These are phyloP conservation scores for Dianthus caryophyllus DNA, from an alignment of 148 eudicot species.

Conservation along the genomic window DNA sequence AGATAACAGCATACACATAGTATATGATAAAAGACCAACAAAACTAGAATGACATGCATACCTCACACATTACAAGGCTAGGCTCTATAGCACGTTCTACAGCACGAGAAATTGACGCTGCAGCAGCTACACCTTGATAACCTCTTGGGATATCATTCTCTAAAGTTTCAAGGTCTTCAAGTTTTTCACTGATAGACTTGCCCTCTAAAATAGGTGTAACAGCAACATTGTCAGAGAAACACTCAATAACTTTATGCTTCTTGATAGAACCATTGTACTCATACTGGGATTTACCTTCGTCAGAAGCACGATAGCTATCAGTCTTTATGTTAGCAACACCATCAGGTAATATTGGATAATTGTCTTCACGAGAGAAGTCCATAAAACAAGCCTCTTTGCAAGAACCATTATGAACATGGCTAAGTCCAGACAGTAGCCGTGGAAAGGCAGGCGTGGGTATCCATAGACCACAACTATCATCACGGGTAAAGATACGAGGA, in stretches of 20 bases:
- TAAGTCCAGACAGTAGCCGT: conserved; percentile 34
- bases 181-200: conserved; percentile 44
- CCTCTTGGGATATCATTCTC: conserved; percentile 40
- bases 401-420: conserved; percentile 24
- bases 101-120: conserved; percentile 61
- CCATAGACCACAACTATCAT: conserved; percentile 86
- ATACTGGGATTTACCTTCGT: conserved; percentile 42
- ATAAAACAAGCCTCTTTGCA: conserved; percentile 36
- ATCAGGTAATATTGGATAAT: conserved; percentile 41
- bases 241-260: conserved; percentile 61
- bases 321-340: conserved; percentile 56
- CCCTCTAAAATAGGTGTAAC: conserved; percentile 42
- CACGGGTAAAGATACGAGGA: conserved; percentile 70
- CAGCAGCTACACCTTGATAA: conserved; percentile 42
- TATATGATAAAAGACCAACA: conserved; percentile 1
- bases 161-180: conserved; percentile 42
- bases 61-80: conserved; percentile 95
- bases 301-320: conserved; percentile 48
- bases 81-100: conserved; percentile 96
- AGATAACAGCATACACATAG: background rate
- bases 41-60: conserved; percentile 22
- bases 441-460: conserved; percentile 56
- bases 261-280: conserved; percentile 63
- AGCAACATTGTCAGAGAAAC: conserved; percentile 50
- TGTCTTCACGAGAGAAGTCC: conserved; percentile 45